phyloP scores from a whole-genome alignment of 768 basidiomycete genomes.

The Pleurotus djamor region DNA sequence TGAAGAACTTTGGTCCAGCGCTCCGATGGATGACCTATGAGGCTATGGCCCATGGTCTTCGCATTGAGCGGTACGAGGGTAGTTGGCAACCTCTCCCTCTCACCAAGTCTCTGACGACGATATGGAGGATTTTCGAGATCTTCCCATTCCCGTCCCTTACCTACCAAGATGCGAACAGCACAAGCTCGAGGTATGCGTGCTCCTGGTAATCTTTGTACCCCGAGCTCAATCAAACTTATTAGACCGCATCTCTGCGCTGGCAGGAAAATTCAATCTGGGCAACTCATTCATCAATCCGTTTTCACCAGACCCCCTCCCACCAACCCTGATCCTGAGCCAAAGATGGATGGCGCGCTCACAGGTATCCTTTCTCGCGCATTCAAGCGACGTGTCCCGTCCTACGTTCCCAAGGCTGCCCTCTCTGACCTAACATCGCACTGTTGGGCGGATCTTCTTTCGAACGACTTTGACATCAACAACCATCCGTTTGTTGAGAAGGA shows the following conservation, averaged over 20 bases:
- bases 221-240: neutral
- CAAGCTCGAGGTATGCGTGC: neutral
- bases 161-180: neutral
- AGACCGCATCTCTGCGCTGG: neutral
- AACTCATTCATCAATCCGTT: neutral
- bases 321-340: too few species aligned
- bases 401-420: too few species aligned
- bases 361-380: too few species aligned
- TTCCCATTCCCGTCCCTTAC: neutral
- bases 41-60: constrained; percentile 11
- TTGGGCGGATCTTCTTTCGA: too few species aligned
- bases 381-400: too few species aligned
- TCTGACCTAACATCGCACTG: too few species aligned
- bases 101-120: neutral
- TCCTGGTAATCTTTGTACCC: neutral
- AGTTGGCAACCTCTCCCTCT: neutral
- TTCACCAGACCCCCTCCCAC: too few species aligned
- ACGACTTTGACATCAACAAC: too few species aligned
- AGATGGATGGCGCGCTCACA: too few species aligned
- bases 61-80: neutral
- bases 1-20: constrained; percentile 16
- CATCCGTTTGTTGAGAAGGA: too few species aligned
- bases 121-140: neutral
- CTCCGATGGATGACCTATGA: constrained; percentile 16
- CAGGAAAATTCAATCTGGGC: neutral